These are phyloP conservation scores for Stereocaulon alpinum DNA, from an alignment of 495 filamentous ascomycete species.

Conservation along the genomic window DNA sequence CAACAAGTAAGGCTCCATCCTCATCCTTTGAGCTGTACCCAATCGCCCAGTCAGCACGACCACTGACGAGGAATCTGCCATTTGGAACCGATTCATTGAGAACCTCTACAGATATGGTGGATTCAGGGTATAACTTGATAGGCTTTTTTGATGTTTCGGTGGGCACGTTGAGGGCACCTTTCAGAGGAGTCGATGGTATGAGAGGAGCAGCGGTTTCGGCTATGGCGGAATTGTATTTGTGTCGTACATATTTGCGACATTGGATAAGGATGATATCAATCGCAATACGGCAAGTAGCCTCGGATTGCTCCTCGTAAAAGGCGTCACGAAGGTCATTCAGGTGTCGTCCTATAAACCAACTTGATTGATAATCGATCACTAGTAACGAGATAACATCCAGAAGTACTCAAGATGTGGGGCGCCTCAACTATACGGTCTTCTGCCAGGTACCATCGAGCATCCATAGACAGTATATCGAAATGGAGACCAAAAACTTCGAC, in stretches of 20 bases:
- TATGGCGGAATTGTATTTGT: not conserved
- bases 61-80: not conserved
- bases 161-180: not conserved
- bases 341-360: not conserved
- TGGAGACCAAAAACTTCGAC: not conserved
- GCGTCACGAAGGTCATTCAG: slow-evolving; percentile 1
- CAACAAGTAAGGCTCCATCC: not conserved
- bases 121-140: not conserved
- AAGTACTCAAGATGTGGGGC: not conserved
- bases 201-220: not conserved
- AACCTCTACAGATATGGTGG: not conserved
- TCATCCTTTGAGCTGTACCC: not conserved
- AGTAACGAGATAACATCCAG: not conserved
- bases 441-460: not conserved
- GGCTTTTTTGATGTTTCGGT: not conserved
- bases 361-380: not conserved
- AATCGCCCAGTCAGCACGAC: not conserved
- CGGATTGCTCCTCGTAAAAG: not conserved
- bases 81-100: not conserved
- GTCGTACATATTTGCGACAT: slow-evolving; percentile 1
- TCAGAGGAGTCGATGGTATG: not conserved
- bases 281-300: not conserved
- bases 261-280: slow-evolving; percentile 3
- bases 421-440: not conserved
- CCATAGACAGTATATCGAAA: not conserved